Conservation (phyloP, 495 filamentous ascomycete genomes). For the Penicillium arizonense region DNA sequence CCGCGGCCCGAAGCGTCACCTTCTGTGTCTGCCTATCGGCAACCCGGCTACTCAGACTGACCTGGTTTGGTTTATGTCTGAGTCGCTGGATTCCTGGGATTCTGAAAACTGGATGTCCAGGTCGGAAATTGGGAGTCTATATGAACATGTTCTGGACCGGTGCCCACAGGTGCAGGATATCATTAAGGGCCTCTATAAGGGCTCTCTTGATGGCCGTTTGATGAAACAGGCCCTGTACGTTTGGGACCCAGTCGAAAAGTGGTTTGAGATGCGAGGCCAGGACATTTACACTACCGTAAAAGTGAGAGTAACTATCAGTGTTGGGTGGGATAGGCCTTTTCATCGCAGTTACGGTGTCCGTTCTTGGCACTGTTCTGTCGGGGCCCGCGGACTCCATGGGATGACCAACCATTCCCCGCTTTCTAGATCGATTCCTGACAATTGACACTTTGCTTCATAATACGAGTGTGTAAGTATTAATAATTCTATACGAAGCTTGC, state of each 20-base stretch:
- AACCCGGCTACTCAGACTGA: slow-evolving; percentile 24
- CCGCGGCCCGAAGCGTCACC: slow-evolving; percentile 27
- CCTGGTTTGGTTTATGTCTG: slow-evolving; percentile 31
- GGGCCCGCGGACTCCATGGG: neutral
- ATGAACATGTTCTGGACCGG: slow-evolving; percentile 30
- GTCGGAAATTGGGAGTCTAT: slow-evolving; percentile 28
- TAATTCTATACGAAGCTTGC: neutral
- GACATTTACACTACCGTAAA: slow-evolving; percentile 21
- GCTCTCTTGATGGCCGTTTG: slow-evolving; percentile 23
- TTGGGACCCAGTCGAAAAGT: slow-evolving; percentile 24
- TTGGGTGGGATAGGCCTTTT: neutral
- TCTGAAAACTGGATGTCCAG: slow-evolving; percentile 36
- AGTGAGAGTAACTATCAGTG: neutral
- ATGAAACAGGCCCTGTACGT: slow-evolving; percentile 32
- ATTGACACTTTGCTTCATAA: neutral
- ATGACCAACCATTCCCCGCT: neutral
- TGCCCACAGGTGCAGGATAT: slow-evolving; percentile 32
- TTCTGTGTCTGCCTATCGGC: slow-evolving; percentile 26
- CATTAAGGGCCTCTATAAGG: slow-evolving; percentile 23
- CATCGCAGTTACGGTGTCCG: neutral
- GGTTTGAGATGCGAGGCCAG: slow-evolving; percentile 29
- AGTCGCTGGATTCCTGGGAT: slow-evolving; percentile 29
- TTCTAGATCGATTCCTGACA: neutral
- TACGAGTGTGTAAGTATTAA: neutral
- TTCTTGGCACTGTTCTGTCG: neutral